These are phyloP conservation scores for Leishmania mexicana DNA, from an alignment of 208 protist species.

Conservation along the genomic window DNA sequence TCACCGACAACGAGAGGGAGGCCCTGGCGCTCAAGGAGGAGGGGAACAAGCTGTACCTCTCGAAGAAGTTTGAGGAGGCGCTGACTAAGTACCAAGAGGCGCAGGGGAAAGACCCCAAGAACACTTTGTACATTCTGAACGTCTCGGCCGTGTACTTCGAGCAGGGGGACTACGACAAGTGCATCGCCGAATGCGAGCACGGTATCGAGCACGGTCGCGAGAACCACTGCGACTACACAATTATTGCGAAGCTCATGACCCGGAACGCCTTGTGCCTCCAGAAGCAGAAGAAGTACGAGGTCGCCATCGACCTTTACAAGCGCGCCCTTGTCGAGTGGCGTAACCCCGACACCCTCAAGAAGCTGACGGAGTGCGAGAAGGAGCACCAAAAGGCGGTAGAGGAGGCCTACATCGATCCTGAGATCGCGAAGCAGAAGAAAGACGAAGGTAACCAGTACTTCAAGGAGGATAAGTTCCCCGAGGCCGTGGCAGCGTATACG, in stretches of 20 bases:
- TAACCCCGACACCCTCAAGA: conserved; percentile 90
- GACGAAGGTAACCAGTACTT: conserved; percentile 96
- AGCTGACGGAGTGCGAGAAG: conserved; percentile 91
- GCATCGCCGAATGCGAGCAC: conserved; percentile 90
- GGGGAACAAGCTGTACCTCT: conserved; percentile 95
- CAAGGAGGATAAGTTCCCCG: conserved; percentile 95
- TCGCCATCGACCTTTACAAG: conserved; percentile 92
- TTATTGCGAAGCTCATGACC: conserved; percentile 92
- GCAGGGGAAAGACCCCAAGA: conserved; percentile 78
- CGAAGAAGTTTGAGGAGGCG: conserved; percentile 94
- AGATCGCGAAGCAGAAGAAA: conserved; percentile 90
- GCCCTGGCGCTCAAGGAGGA: conserved; percentile 88
- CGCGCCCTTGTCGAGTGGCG: conserved; percentile 93
- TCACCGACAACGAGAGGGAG: conserved; percentile 67
- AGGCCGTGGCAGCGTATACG: conserved; percentile 94
- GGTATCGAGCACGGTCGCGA: conserved; percentile 88
- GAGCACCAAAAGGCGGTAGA: conserved; percentile 84
- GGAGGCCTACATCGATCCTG: conserved; percentile 93
- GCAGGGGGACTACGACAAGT: conserved; percentile 92
- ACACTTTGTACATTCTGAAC: conserved; percentile 92
- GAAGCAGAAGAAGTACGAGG: conserved; percentile 81
- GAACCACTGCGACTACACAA: conserved; percentile 93
- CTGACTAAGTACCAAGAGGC: conserved; percentile 90
- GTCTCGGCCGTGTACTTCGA: conserved; percentile 95
- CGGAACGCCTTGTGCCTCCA: conserved; percentile 89